Percentiles rank a stretch among this genome's conserved stretches.
These are phyloP conservation scores for Physcia stellaris DNA, from an alignment of 495 filamentous ascomycete genomes.

Conservation along the genomic window DNA sequence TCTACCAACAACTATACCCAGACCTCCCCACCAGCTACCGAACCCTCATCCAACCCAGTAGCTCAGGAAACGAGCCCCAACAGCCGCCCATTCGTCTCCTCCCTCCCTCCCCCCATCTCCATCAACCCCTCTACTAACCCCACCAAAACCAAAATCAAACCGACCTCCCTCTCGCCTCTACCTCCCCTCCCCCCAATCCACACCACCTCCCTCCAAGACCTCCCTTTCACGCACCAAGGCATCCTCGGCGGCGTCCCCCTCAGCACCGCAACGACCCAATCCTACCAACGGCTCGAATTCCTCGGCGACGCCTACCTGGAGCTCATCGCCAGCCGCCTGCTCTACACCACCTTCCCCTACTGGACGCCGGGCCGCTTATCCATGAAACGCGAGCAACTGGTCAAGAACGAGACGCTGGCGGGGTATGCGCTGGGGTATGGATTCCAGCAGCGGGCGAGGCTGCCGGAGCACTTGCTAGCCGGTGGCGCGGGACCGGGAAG, in stretches of 20 bases:
- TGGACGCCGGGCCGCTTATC: constrained; percentile 45
- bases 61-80: too few relatives aligned
- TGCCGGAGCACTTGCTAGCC: constrained; percentile 29
- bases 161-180: too few relatives aligned
- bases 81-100: too few relatives aligned
- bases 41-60: too few relatives aligned
- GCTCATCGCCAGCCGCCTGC: constrained; percentile 48
- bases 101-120: too few relatives aligned
- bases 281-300: constrained; percentile 62
- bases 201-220: constrained; percentile 39
- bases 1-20: too few relatives aligned
- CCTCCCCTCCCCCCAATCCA: constrained; percentile 46
- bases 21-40: too few relatives aligned
- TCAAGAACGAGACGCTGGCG: constrained; percentile 67
- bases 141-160: too few relatives aligned
- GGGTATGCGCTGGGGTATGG: constrained; percentile 51
- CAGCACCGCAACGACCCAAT: constrained; percentile 21
- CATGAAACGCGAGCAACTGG: constrained; percentile 51
- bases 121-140: too few relatives aligned
- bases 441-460: constrained; percentile 43
- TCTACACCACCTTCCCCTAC: constrained; percentile 47
- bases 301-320: constrained; percentile 67
- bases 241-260: constrained; percentile 19
- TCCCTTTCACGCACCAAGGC: constrained; percentile 56
- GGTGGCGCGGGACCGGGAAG: constrained; percentile 20